Percentiles rank a stretch among this genome's conserved stretches.
These are phyloP conservation scores for Schrenkiella parvula DNA, from an alignment of 345 rosid genomes.

Conservation along the genomic window DNA sequence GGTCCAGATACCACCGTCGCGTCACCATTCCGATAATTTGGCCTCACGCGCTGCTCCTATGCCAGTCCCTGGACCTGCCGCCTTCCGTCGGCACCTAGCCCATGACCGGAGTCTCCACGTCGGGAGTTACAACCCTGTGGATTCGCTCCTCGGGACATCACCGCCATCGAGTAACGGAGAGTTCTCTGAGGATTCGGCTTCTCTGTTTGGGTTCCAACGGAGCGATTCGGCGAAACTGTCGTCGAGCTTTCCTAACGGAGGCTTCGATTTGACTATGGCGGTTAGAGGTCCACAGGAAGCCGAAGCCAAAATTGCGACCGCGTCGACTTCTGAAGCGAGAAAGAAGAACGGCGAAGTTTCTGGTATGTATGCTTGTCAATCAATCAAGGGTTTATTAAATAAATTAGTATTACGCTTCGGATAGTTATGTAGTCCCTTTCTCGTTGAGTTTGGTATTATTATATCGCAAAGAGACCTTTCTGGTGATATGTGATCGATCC, in stretches of 20 bases:
- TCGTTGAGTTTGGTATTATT: not conserved
- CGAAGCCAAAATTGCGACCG: not conserved
- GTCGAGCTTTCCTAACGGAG: constrained; percentile 69
- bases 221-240: constrained; percentile 56
- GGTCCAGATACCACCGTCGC: constrained; percentile 70
- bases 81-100: constrained; percentile 22
- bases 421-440: not conserved
- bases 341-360: constrained; percentile 21
- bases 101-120: constrained; percentile 25
- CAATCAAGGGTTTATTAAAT: not conserved
- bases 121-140: constrained; percentile 64
- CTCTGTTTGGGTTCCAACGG: constrained; percentile 48
- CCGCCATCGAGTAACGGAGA: constrained; percentile 47
- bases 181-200: constrained; percentile 48
- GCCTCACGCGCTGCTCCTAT: constrained; percentile 49
- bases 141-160: constrained; percentile 53
- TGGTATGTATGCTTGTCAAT: constrained; percentile 32
- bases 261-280: constrained; percentile 59
- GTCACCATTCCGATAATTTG: constrained; percentile 57
- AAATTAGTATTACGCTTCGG: not conserved
- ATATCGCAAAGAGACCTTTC: not conserved
- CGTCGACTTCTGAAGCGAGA: constrained; percentile 13
- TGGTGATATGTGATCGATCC: not conserved
- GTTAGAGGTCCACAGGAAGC: constrained; percentile 19
- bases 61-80: constrained; percentile 49